phyloP scores from a whole-genome alignment of 768 basidiomycete genomes.

The Trametes punicea region DNA sequence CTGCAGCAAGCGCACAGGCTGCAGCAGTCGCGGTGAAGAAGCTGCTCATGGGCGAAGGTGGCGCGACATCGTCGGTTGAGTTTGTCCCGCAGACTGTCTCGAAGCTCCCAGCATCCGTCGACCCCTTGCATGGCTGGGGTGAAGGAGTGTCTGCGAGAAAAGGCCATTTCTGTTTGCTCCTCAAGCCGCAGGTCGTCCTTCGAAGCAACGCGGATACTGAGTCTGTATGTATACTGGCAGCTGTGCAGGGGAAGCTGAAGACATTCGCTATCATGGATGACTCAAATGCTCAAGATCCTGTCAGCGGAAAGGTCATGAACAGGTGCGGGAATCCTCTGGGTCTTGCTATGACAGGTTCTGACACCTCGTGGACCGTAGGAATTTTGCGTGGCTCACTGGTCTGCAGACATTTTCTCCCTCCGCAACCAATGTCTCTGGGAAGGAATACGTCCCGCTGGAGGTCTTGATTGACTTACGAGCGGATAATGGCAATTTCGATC shows the following conservation, averaged over 20 bases:
- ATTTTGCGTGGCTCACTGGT: constrained; percentile 71
- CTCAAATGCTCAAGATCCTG: constrained; percentile 72
- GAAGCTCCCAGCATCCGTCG: constrained; percentile 37
- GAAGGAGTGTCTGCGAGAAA: constrained; percentile 67
- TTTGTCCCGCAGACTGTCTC: constrained; percentile 31
- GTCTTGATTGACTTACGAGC: constrained; percentile 82
- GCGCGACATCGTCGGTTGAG: constrained; percentile 39
- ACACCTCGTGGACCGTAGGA: constrained; percentile 43
- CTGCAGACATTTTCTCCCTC: constrained; percentile 87
- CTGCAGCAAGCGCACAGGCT: constrained; percentile 52
- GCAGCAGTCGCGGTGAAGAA: constrained; percentile 65
- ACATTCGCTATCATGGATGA: constrained; percentile 80
- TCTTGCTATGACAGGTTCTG: no score
- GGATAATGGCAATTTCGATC: constrained; percentile 80
- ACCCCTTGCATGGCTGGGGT: constrained; percentile 70
- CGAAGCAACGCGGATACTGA: constrained; percentile 54
- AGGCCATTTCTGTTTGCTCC: constrained; percentile 77
- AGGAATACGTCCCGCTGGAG: constrained; percentile 79
- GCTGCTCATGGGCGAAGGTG: constrained; percentile 53
- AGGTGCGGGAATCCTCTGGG: constrained; percentile 42
- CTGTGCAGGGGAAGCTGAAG: constrained; percentile 76
- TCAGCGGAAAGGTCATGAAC: constrained; percentile 83
- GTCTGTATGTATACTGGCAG: constrained; percentile 68
- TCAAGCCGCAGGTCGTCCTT: constrained; percentile 89
- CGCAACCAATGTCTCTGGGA: constrained; percentile 36